Base-by-base conservation (phyloP, 169 alveolate species). In the Eimeria falciformis region DNA sequence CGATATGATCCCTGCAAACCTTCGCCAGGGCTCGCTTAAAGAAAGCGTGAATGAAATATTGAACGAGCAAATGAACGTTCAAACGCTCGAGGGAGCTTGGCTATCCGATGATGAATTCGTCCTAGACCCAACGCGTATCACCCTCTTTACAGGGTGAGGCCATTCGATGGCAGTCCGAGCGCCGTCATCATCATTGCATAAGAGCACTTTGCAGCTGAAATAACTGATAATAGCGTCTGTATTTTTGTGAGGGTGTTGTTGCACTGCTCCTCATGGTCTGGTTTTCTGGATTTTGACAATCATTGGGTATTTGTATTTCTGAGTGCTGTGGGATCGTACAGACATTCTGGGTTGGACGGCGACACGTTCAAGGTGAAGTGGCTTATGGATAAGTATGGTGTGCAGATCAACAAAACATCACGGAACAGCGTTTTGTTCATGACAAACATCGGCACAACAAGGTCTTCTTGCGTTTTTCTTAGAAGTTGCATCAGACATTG, bases 341-440 rank as follows among this genome's bases (percentile, higher is more conserved):
- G 88, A 43, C 0, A 29, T 14, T 58, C 79, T 2, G 96, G 96
- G 18, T 71, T 94, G 25, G 96, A 94, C 43, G 96, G 96, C 78
- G 96, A 94, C 62, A 94, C 96, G 46, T 94, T 94, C 58, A 94
- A 94, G 58, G 96, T 94, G 73, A 94, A 94, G 56, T 94, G 96
- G 96, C 91, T 94, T 45, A 94, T 94, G 96, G 96, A 94, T 43
- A 94, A 88, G 68, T 94, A 94, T 81, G 96, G 96, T 5, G 81
- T 94, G 11, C 96, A 94, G 47, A 91, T 94, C 85, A 94, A 94
- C 55, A 94, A 94, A 46, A 94, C 96, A 9, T 94, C 96, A 21
- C 84, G 93, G 12, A 94, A 94, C 81, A 82, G 93, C 53, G 96
- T 94, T 3, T 55, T 94, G 56, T 94, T 94, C 91, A 93, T 90